phyloP scores from a whole-genome alignment of 345 rosid genomes.

The Lumnitzera racemosa region DNA sequence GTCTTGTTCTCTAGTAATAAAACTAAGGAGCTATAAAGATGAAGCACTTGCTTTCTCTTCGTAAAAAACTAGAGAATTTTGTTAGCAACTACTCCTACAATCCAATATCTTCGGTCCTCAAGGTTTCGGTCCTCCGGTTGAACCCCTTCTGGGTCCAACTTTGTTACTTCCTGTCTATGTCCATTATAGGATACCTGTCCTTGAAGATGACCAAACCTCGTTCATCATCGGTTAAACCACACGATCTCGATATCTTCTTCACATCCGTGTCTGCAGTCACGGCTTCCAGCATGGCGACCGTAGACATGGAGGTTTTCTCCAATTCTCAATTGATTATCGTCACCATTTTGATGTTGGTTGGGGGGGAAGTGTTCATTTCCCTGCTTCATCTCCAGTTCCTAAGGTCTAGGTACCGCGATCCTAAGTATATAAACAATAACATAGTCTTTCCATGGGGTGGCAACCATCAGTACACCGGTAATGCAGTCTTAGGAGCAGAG shows the following conservation, averaged over 20 bases:
- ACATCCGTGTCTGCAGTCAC: slow-evolving; percentile 65
- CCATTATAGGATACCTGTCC: slow-evolving; percentile 24
- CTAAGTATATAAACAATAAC: too few species aligned
- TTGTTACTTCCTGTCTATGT: slow-evolving; percentile 25
- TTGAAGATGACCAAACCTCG: slow-evolving; percentile 33
- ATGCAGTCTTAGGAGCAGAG: too few species aligned
- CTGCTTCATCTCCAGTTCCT: slow-evolving; percentile 23
- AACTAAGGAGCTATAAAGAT: too few species aligned
- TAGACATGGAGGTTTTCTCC: slow-evolving; percentile 83
- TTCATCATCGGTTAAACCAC: slow-evolving; percentile 9
- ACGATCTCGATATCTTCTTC: slow-evolving; percentile 50
- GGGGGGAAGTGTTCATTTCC: slow-evolving; percentile 47
- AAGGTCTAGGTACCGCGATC: not conserved
- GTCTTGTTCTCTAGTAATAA: too few species aligned
- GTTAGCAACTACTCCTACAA: too few species aligned
- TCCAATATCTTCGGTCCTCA: too few species aligned
- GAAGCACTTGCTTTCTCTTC: too few species aligned
- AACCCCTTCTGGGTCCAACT: slow-evolving; percentile 33
- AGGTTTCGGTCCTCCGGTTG: slow-evolving; percentile 4
- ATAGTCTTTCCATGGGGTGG: too few species aligned
- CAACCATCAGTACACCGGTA: too few species aligned
- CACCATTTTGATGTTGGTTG: slow-evolving; percentile 44
- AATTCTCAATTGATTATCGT: slow-evolving; percentile 50
- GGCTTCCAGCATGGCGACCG: slow-evolving; percentile 61
- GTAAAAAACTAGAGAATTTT: too few species aligned